These are phyloP conservation scores for Suillus paluster DNA, from an alignment of 768 basidiomycete genomes.

Conservation along the genomic window DNA sequence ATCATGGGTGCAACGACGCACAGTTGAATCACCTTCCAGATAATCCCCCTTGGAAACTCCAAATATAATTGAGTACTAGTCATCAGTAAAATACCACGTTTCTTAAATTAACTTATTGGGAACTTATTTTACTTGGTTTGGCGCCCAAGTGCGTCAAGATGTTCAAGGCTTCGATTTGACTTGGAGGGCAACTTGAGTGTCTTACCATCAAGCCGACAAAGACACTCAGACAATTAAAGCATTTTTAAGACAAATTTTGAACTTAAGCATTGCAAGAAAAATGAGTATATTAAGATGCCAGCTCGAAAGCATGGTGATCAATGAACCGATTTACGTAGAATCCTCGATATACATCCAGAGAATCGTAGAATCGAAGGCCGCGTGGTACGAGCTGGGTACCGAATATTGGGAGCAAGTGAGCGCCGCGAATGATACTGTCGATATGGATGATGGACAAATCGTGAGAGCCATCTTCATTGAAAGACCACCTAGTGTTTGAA, in stretches of 20 bases:
- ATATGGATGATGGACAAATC: no score
- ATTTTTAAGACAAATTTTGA: background rate
- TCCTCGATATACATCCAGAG: conserved; percentile 19
- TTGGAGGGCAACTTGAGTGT: background rate
- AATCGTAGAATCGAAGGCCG: conserved; percentile 18
- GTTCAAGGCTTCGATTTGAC: background rate
- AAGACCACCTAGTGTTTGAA: no score
- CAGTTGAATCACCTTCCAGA: no score
- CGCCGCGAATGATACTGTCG: no score
- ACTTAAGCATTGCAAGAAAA: background rate
- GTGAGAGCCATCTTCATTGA: no score
- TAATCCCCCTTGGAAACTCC: no score
- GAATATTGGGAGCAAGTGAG: conserved; percentile 36
- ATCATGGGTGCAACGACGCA: no score
- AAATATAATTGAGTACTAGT: no score
- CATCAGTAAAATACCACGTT: background rate
- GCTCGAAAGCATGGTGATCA: no score
- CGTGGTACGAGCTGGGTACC: conserved; percentile 21
- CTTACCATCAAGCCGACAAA: background rate
- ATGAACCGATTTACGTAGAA: no score
- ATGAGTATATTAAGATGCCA: conserved; percentile 21
- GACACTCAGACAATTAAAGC: background rate
- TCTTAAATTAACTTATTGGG: background rate
- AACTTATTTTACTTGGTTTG: background rate
- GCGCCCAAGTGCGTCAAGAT: background rate